phyloP scores from a whole-genome alignment of 2,329 filamentous ascomycete species.

The Calonectria multiphialidica region DNA sequence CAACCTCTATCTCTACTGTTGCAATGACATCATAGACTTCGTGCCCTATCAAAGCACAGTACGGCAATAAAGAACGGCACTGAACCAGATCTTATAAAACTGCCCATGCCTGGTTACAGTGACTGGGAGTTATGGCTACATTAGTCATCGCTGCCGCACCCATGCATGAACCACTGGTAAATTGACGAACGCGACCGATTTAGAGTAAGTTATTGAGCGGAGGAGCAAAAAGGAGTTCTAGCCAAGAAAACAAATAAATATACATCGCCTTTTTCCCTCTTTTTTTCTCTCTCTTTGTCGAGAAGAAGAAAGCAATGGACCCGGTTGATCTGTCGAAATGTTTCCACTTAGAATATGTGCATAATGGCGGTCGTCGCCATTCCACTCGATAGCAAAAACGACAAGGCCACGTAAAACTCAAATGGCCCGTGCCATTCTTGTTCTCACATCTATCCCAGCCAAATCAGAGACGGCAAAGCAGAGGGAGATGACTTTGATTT shows the following conservation, averaged over 20 bases:
- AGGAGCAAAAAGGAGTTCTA: too few species aligned
- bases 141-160: too few species aligned
- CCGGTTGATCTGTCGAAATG: neutral
- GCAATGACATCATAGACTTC: slow-evolving; percentile 2
- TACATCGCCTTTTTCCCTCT: too few species aligned
- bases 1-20: neutral
- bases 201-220: neutral
- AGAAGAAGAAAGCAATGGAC: neutral
- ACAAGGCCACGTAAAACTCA: neutral
- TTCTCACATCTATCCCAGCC: neutral
- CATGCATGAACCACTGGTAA: too few species aligned
- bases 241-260: neutral
- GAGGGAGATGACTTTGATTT: neutral
- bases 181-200: neutral
- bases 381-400: neutral
- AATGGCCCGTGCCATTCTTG: neutral
- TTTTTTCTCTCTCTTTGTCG: neutral
- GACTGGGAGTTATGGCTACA: too few species aligned
- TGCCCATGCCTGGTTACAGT: too few species aligned
- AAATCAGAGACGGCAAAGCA: neutral
- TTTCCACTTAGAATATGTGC: neutral
- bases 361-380: neutral
- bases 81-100: neutral
- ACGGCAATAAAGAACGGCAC: neutral
- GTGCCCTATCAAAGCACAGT: neutral